A percentile compares a stretch with the other conserved stretches of the same genome.
These are phyloP conservation scores for Lecanoromycetidae sp. DNA, from an alignment of 2,329 filamentous ascomycete genomes.

Conservation along the genomic window DNA sequence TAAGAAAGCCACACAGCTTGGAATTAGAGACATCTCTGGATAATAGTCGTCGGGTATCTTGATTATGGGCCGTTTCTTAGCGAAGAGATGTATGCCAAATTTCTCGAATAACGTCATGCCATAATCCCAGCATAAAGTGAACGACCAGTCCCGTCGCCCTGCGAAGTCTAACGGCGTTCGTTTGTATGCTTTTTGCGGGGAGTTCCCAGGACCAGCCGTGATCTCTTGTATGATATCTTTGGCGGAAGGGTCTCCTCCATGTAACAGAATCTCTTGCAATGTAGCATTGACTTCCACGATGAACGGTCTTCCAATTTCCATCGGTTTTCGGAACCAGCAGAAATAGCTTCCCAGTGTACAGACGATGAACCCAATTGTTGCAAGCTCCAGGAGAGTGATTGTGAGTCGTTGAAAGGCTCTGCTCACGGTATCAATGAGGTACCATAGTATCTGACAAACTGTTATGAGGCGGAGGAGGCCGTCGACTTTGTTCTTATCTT, in stretches of 20 bases:
- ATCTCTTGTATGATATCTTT: no score
- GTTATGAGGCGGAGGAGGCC: constrained; percentile 6
- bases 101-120: constrained; percentile 1
- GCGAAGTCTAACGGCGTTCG: constrained; percentile 10
- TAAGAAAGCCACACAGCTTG: neutral
- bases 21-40: neutral
- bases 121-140: neutral
- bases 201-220: no score
- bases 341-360: constrained; percentile 7
- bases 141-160: constrained; percentile 10
- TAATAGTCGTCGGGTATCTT: neutral
- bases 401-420: constrained; percentile 1
- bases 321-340: constrained; percentile 14
- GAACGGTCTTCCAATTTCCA: constrained; percentile 5
- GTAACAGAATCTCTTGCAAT: constrained; percentile 6
- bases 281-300: neutral
- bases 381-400: constrained; percentile 11
- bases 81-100: neutral
- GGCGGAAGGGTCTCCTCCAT: constrained; percentile 1
- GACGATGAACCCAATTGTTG: constrained; percentile 14
- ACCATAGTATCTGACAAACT: constrained; percentile 13
- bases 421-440: constrained; percentile 3
- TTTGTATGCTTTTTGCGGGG: neutral
- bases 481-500: constrained; percentile 17
- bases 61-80: constrained; percentile 3